A percentile compares a stretch with the other conserved stretches of the same genome.
Conservation (phyloP, 129 eudicot species). For the Helianthus tuberosus region DNA sequence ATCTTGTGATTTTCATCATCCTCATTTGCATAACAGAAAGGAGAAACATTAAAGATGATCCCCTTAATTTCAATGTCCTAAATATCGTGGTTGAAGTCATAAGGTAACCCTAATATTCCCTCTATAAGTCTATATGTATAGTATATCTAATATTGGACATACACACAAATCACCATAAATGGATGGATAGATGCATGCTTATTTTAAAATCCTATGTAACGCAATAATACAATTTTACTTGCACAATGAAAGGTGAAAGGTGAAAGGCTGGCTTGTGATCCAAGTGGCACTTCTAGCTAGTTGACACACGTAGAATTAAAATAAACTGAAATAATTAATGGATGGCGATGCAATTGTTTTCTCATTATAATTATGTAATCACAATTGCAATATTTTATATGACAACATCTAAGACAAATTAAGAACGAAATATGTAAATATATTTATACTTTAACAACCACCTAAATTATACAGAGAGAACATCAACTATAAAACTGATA, state of each 20-base stretch:
- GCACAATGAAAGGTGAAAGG: neutral
- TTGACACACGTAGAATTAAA: neutral
- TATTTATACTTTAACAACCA: no score
- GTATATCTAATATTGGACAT: no score
- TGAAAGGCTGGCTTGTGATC: neutral
- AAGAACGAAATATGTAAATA: no score
- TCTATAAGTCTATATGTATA: neutral
- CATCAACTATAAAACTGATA: no score
- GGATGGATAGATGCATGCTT: no score
- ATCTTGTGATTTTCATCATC: constrained; percentile 55
- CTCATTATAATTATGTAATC: neutral
- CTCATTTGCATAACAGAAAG: constrained; percentile 77
- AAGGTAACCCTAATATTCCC: constrained; percentile 50
- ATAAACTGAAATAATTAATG: neutral
- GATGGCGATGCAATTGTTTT: neutral
- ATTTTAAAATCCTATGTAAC: no score
- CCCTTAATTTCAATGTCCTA: constrained; percentile 77
- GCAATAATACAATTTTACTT: no score
- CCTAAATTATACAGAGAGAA: no score
- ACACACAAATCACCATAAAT: no score
- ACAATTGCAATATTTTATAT: no score
- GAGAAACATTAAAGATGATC: constrained; percentile 65
- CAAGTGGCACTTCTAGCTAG: neutral
- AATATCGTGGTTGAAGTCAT: constrained; percentile 71
- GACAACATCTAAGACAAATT: no score